A percentile compares a stretch with the other conserved stretches of the same genome.
phyloP scores from a whole-genome alignment of 495 filamentous ascomycete species.

The Elasticomyces elasticus region DNA sequence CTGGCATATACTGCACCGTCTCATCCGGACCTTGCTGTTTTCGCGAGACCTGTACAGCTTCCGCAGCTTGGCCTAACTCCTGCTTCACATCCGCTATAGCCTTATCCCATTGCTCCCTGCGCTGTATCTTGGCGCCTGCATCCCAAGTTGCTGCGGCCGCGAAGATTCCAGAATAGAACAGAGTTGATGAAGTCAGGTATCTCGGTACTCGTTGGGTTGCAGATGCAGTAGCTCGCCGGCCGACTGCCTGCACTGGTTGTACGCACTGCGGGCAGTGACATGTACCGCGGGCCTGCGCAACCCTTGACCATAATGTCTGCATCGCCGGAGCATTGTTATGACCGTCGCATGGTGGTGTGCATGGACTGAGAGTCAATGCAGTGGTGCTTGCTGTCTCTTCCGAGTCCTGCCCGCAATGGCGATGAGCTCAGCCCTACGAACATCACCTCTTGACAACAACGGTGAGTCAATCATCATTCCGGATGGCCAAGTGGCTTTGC shows the following conservation, averaged over 20 bases:
- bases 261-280: conserved; percentile 58
- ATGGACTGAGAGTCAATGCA: background rate
- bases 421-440: too few relatives aligned
- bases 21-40: background rate
- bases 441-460: too few relatives aligned
- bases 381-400: too few relatives aligned
- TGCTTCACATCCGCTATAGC: conserved; percentile 43
- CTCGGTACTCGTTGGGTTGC: conserved; percentile 43
- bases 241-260: conserved; percentile 42
- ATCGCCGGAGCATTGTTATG: conserved; percentile 35
- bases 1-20: background rate
- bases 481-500: too few relatives aligned
- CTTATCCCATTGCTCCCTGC: conserved; percentile 52
- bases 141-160: conserved; percentile 61
- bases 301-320: conserved; percentile 63
- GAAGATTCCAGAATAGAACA: conserved; percentile 61
- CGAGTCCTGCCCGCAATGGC: too few relatives aligned
- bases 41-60: background rate
- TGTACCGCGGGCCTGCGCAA: conserved; percentile 48
- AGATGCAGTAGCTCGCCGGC: conserved; percentile 45
- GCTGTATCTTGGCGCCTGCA: conserved; percentile 49
- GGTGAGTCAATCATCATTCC: too few relatives aligned
- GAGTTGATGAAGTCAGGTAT: conserved; percentile 55
- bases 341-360: background rate
- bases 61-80: conserved; percentile 25